Evolutionary conservation across 345 rosid species (phyloP).

Genomic region (Acer yangbiense): DNA sequence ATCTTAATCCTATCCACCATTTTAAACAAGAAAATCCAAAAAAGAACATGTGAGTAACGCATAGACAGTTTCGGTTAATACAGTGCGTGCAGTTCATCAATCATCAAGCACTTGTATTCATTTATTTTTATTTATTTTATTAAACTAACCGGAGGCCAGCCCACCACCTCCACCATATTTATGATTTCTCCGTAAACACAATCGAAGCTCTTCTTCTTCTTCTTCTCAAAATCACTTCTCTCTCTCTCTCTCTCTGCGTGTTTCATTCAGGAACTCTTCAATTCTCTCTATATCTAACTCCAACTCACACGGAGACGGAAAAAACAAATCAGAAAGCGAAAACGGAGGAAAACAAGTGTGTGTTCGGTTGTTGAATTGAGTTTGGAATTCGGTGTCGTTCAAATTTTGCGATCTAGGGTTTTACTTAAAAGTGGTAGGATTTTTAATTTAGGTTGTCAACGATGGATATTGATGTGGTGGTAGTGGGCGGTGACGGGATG

Average conservation of each 20-base stretch:
- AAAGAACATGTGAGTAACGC: no score
- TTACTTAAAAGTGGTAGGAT: slow-evolving; percentile 18
- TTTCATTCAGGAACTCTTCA: not conserved
- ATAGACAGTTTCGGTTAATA: no score
- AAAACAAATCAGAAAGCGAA: not conserved
- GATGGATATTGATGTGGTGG: slow-evolving; percentile 40
- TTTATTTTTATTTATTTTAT: no score
- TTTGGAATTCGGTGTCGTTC: not conserved
- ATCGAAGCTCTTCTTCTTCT: not conserved
- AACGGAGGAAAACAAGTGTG: no score
- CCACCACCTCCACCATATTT: not conserved
- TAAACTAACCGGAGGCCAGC: no score
- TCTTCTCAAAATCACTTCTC: not conserved
- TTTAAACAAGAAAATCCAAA: no score
- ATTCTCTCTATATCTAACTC: not conserved
- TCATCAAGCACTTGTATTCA: no score
- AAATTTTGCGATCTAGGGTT: slow-evolving; percentile 27
- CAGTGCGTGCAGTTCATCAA: no score
- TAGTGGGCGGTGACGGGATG: slow-evolving; percentile 51
- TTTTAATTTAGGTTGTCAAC: slow-evolving; percentile 11
- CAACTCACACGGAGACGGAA: no score
- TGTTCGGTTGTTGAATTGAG: not conserved
- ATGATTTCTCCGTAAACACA: slow-evolving; percentile 5
- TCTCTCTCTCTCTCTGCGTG: not conserved
- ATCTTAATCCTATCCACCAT: no score